Conservation (phyloP, 2,329 filamentous ascomycete genomes). For the Diaporthe citriasiana region DNA sequence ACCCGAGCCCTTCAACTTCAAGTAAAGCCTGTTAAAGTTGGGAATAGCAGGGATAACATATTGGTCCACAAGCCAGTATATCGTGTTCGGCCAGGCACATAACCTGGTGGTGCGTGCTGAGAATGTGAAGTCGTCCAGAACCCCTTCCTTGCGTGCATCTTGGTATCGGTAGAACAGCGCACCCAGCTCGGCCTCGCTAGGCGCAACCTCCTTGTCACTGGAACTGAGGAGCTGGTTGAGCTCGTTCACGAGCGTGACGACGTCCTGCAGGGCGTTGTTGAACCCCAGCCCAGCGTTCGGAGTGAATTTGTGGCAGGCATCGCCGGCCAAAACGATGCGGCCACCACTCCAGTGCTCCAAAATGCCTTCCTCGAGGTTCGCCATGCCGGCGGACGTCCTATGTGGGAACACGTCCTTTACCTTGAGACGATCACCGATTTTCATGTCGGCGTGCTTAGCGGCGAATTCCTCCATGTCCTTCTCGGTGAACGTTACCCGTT, state of each 20-base stretch:
- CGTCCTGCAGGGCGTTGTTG: constrained; percentile 54
- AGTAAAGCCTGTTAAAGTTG: background rate
- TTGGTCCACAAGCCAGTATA: constrained; percentile 46
- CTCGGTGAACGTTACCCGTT: constrained; percentile 47
- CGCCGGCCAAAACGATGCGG: constrained; percentile 54
- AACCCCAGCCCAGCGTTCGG: constrained; percentile 53
- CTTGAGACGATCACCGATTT: constrained; percentile 47
- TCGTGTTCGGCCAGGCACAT: constrained; percentile 48
- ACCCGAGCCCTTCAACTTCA: constrained; percentile 38
- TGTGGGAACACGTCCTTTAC: constrained; percentile 51
- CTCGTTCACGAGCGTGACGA: constrained; percentile 49
- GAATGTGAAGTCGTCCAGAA: constrained; percentile 41
- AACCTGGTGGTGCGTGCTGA: constrained; percentile 45
- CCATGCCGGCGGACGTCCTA: constrained; percentile 48
- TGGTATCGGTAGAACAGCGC: constrained; percentile 43
- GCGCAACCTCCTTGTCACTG: constrained; percentile 2
- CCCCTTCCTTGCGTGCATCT: constrained; percentile 38
- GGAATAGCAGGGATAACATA: constrained; percentile 43
- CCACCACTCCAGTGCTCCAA: constrained; percentile 53
- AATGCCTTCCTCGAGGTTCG: constrained; percentile 55
- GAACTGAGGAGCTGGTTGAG: constrained; percentile 42
- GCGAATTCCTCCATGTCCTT: constrained; percentile 48
- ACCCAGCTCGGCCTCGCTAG: constrained; percentile 8
- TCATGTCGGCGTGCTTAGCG: constrained; percentile 48
- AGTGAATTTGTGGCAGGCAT: constrained; percentile 56